These are phyloP conservation scores for Thielaviopsis euricoi DNA, from an alignment of 2,329 filamentous ascomycete species.

Conservation along the genomic window DNA sequence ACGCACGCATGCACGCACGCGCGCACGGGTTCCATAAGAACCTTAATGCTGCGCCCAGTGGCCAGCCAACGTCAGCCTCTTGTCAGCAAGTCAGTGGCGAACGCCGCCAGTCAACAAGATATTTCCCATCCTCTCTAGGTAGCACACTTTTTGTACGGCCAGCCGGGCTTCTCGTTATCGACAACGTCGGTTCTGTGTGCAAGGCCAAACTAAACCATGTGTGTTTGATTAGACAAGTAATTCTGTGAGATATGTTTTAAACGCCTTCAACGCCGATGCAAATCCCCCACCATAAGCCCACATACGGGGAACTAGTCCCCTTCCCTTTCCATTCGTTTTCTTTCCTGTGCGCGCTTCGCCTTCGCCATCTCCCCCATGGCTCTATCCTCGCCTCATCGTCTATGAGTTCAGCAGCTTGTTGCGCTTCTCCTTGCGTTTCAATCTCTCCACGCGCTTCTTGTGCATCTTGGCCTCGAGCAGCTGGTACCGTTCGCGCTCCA, in stretches of 20 bases:
- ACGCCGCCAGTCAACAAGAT: not conserved
- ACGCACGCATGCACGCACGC: too few relatives aligned
- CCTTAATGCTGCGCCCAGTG: not conserved
- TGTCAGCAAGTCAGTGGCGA: not conserved
- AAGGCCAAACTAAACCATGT: not conserved
- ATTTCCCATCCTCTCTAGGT: too few relatives aligned
- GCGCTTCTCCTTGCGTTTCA: conserved; percentile 92
- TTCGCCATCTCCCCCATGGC: not conserved
- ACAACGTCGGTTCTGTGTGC: too few relatives aligned
- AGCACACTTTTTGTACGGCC: too few relatives aligned
- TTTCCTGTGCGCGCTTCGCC: not conserved
- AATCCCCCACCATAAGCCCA: not conserved
- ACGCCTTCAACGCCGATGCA: conserved; percentile 10
- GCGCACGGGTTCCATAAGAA: not conserved
- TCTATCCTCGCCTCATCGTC: conserved; percentile 15
- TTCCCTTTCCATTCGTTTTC: not conserved
- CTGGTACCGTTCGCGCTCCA: conserved; percentile 82
- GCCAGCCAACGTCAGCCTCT: not conserved
- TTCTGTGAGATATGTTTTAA: not conserved
- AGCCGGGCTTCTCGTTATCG: too few relatives aligned
- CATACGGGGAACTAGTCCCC: too few relatives aligned
- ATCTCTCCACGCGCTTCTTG: conserved; percentile 76
- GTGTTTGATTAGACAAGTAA: conserved; percentile 1
- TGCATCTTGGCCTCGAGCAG: conserved; percentile 98
- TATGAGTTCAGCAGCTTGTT: conserved; percentile 65